phyloP scores from a whole-genome alignment of 73 alveolate species.

The Paramecium pentaurelia region DNA sequence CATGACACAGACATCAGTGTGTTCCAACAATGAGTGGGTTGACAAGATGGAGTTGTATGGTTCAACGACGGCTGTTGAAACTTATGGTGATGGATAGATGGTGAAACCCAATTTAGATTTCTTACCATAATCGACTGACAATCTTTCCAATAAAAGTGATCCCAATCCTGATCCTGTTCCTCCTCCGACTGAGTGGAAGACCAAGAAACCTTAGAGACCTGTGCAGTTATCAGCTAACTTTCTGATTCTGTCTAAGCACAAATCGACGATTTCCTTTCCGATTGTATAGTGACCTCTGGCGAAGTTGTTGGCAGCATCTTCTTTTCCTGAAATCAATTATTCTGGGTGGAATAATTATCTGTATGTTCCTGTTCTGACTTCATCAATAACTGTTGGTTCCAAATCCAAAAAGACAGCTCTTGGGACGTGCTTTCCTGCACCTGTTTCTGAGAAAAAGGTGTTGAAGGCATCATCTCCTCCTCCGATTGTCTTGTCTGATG shows the following conservation, averaged over 20 bases:
- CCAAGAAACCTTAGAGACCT: conserved; percentile 95
- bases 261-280: conserved; percentile 91
- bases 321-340: conserved; percentile 78
- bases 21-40: conserved; percentile 44
- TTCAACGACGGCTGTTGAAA: conserved; percentile 90
- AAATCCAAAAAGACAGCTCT: conserved; percentile 96
- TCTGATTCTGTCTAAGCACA: conserved; percentile 87
- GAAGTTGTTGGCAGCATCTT: conserved; percentile 92
- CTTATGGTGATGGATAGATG: conserved; percentile 86
- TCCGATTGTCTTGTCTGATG: conserved; percentile 94
- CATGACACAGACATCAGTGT: no score
- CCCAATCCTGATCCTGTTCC: conserved; percentile 99
- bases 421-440: conserved; percentile 98
- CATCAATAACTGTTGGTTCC: conserved; percentile 95
- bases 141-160: conserved; percentile 93
- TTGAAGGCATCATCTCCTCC: conserved; percentile 97
- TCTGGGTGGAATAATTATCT: conserved; percentile 85
- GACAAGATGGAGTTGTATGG: conserved; percentile 87
- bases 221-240: conserved; percentile 96
- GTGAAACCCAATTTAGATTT: conserved; percentile 85
- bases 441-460: conserved; percentile 97
- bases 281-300: conserved; percentile 96
- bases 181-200: conserved; percentile 97
- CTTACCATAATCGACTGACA: conserved; percentile 90
- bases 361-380: conserved; percentile 92